Percentiles rank a stretch among this genome's conserved stretches.
phyloP scores from a whole-genome alignment of 1,284 basidiomycete species.

The Ustilago lituana region DNA sequence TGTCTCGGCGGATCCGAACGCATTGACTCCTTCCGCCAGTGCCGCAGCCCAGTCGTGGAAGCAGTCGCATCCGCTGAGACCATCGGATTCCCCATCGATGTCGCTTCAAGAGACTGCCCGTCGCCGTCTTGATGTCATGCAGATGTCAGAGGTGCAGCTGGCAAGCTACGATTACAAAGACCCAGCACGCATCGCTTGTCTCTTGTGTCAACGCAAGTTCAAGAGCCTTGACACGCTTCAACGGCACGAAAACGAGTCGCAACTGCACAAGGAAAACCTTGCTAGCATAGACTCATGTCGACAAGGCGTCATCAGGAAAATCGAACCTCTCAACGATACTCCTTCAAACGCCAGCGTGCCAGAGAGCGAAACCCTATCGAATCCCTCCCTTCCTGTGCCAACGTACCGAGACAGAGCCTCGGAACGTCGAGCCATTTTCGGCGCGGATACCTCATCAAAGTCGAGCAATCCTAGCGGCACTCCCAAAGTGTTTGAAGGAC shows the following conservation, averaged over 20 bases:
- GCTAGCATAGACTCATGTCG: slow-evolving; percentile 22
- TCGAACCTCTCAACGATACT: slow-evolving; percentile 1
- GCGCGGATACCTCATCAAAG: slow-evolving; percentile 21
- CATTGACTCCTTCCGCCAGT: not conserved
- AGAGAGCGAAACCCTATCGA: not conserved
- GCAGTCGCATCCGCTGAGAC: not conserved
- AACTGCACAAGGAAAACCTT: slow-evolving; percentile 42
- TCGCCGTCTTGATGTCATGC: too few species aligned
- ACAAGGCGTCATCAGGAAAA: slow-evolving; percentile 22
- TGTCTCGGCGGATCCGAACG: not conserved
- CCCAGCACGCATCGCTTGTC: slow-evolving; percentile 32
- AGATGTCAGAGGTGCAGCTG: slow-evolving; percentile 18
- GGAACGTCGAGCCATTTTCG: slow-evolving; percentile 49
- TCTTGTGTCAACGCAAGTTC: slow-evolving; percentile 51
- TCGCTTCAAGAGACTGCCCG: too few species aligned
- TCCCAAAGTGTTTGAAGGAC: slow-evolving; percentile 22
- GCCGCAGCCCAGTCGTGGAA: not conserved
- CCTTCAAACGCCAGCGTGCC: not conserved
- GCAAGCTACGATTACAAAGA: slow-evolving; percentile 35
- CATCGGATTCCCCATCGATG: too few species aligned
- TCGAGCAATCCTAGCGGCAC: not conserved
- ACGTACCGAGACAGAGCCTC: slow-evolving; percentile 45
- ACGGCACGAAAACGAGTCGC: slow-evolving; percentile 32
- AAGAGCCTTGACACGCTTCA: slow-evolving; percentile 37
- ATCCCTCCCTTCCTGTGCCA: not conserved